phyloP scores from a whole-genome alignment of 495 filamentous ascomycete species.

The Penicillium tannophilum region DNA sequence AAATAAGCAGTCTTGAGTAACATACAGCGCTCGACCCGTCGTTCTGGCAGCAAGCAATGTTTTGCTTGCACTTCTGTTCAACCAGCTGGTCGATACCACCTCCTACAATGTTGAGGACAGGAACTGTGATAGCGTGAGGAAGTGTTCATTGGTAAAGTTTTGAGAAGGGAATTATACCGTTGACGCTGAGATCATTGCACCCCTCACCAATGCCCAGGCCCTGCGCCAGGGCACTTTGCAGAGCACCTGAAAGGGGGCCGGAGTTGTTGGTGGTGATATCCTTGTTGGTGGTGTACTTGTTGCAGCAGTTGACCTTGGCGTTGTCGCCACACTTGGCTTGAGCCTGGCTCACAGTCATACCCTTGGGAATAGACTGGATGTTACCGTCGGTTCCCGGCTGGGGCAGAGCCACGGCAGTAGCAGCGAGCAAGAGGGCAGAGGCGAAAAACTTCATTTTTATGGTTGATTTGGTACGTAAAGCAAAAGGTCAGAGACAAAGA shows the following conservation, averaged over 20 bases:
- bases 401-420: slow-evolving; percentile 33
- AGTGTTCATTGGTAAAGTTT: neutral
- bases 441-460: slow-evolving; percentile 43
- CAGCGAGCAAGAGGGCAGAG: slow-evolving; percentile 32
- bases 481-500: slow-evolving; percentile 1
- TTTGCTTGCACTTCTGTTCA: slow-evolving; percentile 50
- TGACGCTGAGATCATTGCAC: slow-evolving; percentile 30
- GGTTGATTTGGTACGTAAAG: slow-evolving; percentile 11
- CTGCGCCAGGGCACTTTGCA: slow-evolving; percentile 25
- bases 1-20: neutral
- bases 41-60: slow-evolving; percentile 52
- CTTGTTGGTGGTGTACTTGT: slow-evolving; percentile 36
- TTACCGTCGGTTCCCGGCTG: slow-evolving; percentile 18
- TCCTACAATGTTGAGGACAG: slow-evolving; percentile 25
- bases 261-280: slow-evolving; percentile 24
- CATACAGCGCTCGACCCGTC: slow-evolving; percentile 31
- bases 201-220: slow-evolving; percentile 35
- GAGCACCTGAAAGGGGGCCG: slow-evolving; percentile 25
- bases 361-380: neutral
- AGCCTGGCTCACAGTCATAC: neutral
- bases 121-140: slow-evolving; percentile 10
- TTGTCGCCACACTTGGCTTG: slow-evolving; percentile 2
- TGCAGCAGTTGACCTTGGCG: slow-evolving; percentile 25
- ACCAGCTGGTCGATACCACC: slow-evolving; percentile 40
- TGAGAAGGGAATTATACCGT: slow-evolving; percentile 11